A percentile compares a stretch with the other conserved stretches of the same genome.
These are phyloP conservation scores for Saccharomycopsis hybrid DNA, from an alignment of 1,139 yeast species.

Conservation along the genomic window DNA sequence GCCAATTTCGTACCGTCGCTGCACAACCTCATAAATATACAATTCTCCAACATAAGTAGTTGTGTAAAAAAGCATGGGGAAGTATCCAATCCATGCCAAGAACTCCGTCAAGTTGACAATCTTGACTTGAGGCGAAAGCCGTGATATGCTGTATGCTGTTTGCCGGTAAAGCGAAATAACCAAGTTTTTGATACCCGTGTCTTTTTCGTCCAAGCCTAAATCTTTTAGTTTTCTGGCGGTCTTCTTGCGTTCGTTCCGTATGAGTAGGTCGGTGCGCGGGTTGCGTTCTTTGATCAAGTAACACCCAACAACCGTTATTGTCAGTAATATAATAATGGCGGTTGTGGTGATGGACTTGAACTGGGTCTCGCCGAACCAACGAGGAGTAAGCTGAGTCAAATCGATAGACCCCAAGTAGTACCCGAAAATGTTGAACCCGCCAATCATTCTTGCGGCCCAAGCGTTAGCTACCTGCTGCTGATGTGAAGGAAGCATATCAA, in stretches of 20 bases:
- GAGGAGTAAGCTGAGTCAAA: conserved; percentile 31
- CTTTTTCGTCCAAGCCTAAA: conserved; percentile 29
- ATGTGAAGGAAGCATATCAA: conserved; percentile 46
- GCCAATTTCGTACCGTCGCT: conserved; percentile 22
- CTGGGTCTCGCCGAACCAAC: conserved; percentile 38
- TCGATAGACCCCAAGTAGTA: conserved; percentile 44
- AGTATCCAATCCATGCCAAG: conserved; percentile 48
- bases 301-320: conserved; percentile 37
- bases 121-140: conserved; percentile 38
- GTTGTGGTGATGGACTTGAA: conserved; percentile 42
- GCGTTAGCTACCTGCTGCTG: conserved; percentile 58
- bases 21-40: conserved; percentile 32
- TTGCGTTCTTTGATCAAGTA: conserved; percentile 37
- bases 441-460: conserved; percentile 69
- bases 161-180: conserved; percentile 30
- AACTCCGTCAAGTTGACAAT: conserved; percentile 40
- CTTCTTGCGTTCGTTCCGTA: conserved; percentile 31
- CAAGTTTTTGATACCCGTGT: conserved; percentile 15
- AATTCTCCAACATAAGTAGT: conserved; percentile 45
- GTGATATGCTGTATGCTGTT: conserved; percentile 34
- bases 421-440: conserved; percentile 49
- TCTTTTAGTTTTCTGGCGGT: conserved; percentile 28
- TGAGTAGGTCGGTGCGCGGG: conserved; percentile 37
- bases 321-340: conserved; percentile 37
- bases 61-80: conserved; percentile 43